phyloP scores from a whole-genome alignment of 176 grass and related monocot species.

The Lolium multiflorum region DNA sequence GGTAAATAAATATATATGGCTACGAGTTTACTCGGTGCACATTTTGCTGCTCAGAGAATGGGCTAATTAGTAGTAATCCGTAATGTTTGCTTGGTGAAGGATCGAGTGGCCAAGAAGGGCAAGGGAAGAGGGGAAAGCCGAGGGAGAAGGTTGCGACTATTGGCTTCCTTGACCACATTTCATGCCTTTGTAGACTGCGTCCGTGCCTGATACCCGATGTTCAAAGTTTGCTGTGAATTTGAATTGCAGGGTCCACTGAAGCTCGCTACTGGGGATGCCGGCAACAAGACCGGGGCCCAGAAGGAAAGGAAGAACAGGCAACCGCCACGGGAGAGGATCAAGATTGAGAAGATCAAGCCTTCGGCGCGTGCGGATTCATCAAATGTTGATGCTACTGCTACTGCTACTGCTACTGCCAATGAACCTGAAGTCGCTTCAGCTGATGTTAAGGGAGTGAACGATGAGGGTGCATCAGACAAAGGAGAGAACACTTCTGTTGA shows the following conservation, averaged over 20 bases:
- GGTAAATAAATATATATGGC: constrained; percentile 67
- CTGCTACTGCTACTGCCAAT: constrained; percentile 49
- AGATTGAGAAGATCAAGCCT: constrained; percentile 65
- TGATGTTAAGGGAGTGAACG: constrained; percentile 48
- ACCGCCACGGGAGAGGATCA: constrained; percentile 43
- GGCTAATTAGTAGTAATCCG: background rate
- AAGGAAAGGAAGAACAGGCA: constrained; percentile 66
- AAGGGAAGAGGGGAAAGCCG: constrained; percentile 67
- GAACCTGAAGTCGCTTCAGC: constrained; percentile 44
- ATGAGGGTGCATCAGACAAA: constrained; percentile 40
- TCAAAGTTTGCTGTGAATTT: constrained; percentile 32
- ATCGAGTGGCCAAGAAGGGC: constrained; percentile 60
- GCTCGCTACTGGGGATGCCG: constrained; percentile 50
- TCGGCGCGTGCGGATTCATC: constrained; percentile 40
- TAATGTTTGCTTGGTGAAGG: constrained; percentile 57
- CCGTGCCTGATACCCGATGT: background rate
- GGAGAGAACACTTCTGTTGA: constrained; percentile 32
- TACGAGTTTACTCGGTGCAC: constrained; percentile 31
- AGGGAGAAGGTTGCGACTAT: constrained; percentile 71
- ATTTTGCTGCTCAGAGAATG: constrained; percentile 9
- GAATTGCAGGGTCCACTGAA: constrained; percentile 63
- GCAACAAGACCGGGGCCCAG: constrained; percentile 45
- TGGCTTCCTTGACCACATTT: constrained; percentile 30
- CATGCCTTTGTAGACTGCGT: background rate
- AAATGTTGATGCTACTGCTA: constrained; percentile 47